phyloP scores from a whole-genome alignment of 768 basidiomycete species.

The Piloderma croceum region DNA sequence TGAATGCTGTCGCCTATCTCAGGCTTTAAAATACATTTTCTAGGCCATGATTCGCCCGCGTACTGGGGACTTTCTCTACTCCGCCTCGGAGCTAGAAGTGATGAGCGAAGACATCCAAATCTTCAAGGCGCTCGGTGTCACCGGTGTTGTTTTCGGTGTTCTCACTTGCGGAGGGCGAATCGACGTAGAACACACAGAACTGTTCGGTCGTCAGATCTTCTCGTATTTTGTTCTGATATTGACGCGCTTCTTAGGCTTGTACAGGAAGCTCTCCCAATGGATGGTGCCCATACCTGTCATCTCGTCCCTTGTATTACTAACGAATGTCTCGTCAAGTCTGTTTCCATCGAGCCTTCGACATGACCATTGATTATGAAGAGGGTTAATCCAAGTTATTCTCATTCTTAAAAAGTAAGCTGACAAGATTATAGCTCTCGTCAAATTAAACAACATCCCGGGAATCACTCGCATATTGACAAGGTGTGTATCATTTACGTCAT shows the following conservation, averaged over 20 bases:
- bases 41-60: constrained; percentile 81
- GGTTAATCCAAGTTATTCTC: constrained; percentile 32
- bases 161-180: constrained; percentile 52
- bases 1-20: constrained; percentile 1
- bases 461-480: constrained; percentile 78
- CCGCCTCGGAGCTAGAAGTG: constrained; percentile 55
- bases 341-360: constrained; percentile 77
- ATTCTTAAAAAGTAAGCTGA: background rate
- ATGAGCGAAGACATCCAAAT: constrained; percentile 69
- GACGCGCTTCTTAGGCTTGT: constrained; percentile 38
- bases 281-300: constrained; percentile 39
- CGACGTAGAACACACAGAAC: constrained; percentile 53
- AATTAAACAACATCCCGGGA: constrained; percentile 52
- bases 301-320: background rate
- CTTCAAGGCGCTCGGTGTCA: constrained; percentile 53
- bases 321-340: constrained; percentile 42
- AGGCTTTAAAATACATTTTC: background rate
- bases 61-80: constrained; percentile 74
- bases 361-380: constrained; percentile 50
- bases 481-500: constrained; percentile 29
- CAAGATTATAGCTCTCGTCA: constrained; percentile 34
- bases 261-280: constrained; percentile 50
- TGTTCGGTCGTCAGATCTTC: constrained; percentile 31
- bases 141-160: constrained; percentile 64
- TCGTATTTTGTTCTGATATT: background rate